These are phyloP conservation scores for Strobilomyces dryophilus DNA, from an alignment of 768 basidiomycete species.

Conservation along the genomic window DNA sequence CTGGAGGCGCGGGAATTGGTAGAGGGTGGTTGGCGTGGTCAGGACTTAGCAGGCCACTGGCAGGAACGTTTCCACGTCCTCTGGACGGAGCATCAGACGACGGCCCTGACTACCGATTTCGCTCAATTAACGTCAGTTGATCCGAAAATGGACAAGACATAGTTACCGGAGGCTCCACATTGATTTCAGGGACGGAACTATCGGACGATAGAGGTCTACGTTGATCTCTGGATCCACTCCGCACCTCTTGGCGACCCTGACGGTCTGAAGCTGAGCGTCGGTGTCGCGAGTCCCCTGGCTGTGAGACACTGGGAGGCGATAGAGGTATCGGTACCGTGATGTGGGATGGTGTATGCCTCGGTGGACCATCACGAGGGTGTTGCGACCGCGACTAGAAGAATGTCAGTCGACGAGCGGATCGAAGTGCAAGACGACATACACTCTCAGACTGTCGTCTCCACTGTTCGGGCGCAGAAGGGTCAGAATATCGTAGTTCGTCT, in stretches of 20 bases:
- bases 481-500: conserved; percentile 34
- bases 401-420: background rate
- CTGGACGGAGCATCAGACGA: conserved; percentile 32
- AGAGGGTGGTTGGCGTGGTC: conserved; percentile 29
- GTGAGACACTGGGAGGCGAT: conserved; percentile 20
- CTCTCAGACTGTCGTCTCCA: conserved; percentile 27
- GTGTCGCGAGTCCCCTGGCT: conserved; percentile 12
- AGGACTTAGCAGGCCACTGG: conserved; percentile 25
- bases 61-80: conserved; percentile 9
- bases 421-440: conserved; percentile 10
- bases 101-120: conserved; percentile 25
- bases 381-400: conserved; percentile 16
- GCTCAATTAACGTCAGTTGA: conserved; percentile 12
- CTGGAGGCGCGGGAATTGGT: conserved; percentile 20
- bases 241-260: conserved; percentile 22
- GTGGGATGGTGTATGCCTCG: conserved; percentile 17
- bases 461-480: conserved; percentile 28
- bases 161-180: conserved; percentile 29
- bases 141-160: conserved; percentile 5
- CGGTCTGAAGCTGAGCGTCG: conserved; percentile 22
- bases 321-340: conserved; percentile 25
- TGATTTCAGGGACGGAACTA: conserved; percentile 33
- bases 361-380: conserved; percentile 3
- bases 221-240: conserved; percentile 15
- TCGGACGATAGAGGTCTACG: conserved; percentile 29